These are phyloP conservation scores for Sporothrix globosa DNA, from an alignment of 2,329 filamentous ascomycete species.

Conservation along the genomic window DNA sequence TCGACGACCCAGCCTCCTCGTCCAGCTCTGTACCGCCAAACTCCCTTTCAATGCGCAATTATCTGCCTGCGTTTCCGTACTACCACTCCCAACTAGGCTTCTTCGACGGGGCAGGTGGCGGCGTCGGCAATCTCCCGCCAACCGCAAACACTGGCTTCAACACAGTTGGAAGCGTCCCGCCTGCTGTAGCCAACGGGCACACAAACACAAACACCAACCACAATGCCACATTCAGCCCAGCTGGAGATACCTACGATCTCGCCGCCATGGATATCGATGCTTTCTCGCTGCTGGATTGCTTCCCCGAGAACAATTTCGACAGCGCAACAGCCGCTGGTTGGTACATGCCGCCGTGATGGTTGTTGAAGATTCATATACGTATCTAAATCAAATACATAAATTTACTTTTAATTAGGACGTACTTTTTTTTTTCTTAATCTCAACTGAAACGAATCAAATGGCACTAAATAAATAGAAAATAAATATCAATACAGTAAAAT, in stretches of 20 bases:
- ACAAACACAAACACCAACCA: not conserved
- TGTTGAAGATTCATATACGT: too few species aligned
- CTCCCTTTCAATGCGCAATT: slow-evolving; percentile 30
- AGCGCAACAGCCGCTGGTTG: slow-evolving; percentile 23
- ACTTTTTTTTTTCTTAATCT: too few species aligned
- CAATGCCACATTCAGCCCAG: not conserved
- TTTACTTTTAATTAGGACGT: too few species aligned
- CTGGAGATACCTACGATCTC: slow-evolving; percentile 17
- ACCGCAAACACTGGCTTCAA: not conserved
- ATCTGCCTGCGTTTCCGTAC: slow-evolving; percentile 37
- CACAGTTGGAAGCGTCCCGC: not conserved
- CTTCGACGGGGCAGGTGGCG: not conserved
- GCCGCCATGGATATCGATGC: slow-evolving; percentile 35
- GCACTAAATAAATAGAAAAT: too few species aligned
- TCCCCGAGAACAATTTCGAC: slow-evolving; percentile 36
- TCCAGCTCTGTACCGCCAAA: not conserved
- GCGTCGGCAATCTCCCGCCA: not conserved
- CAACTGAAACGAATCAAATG: too few species aligned
- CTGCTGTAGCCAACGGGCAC: too few species aligned
- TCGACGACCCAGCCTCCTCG: not conserved
- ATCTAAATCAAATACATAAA: too few species aligned
- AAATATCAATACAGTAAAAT: too few species aligned
- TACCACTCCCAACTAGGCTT: slow-evolving; percentile 30
- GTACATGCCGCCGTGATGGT: slow-evolving; percentile 30
- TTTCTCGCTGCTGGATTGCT: slow-evolving; percentile 36